A percentile compares a stretch with the other conserved stretches of the same genome.
phyloP scores from a whole-genome alignment of 1,139 yeast species.

The Suhomyces yuchorum region DNA sequence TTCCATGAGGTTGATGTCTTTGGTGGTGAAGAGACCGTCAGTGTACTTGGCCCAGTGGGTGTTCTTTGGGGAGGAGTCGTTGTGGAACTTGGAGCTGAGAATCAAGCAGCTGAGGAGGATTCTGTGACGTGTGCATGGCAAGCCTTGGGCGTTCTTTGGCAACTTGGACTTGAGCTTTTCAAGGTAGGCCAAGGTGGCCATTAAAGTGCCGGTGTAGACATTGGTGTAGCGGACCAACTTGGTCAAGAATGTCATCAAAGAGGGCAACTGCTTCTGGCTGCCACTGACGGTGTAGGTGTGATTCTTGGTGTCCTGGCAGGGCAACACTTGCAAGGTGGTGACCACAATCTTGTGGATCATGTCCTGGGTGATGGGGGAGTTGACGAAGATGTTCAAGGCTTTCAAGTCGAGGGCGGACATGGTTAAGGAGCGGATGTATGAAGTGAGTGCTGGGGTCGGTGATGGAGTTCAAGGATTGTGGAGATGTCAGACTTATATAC shows the following conservation, averaged over 20 bases:
- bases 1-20: constrained; percentile 79
- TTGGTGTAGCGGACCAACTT: constrained; percentile 70
- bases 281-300: constrained; percentile 30
- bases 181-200: constrained; percentile 71
- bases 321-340: constrained; percentile 62
- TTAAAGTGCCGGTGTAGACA: constrained; percentile 74
- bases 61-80: constrained; percentile 77
- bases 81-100: constrained; percentile 70
- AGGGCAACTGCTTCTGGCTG: constrained; percentile 54
- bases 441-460: not conserved
- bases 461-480: not conserved
- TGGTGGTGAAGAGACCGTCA: constrained; percentile 65
- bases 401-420: constrained; percentile 43
- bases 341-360: constrained; percentile 68
- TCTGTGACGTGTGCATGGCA: constrained; percentile 78
- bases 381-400: constrained; percentile 57
- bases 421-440: not conserved
- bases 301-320: constrained; percentile 45
- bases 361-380: constrained; percentile 62
- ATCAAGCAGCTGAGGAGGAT: constrained; percentile 73
- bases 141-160: constrained; percentile 72
- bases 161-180: constrained; percentile 59
- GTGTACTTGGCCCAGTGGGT: constrained; percentile 78
- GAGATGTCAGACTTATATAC: constrained; percentile 2
- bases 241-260: constrained; percentile 72